These are phyloP conservation scores for Boletus subcaerulescens DNA, from an alignment of 768 basidiomycete species.

Conservation along the genomic window DNA sequence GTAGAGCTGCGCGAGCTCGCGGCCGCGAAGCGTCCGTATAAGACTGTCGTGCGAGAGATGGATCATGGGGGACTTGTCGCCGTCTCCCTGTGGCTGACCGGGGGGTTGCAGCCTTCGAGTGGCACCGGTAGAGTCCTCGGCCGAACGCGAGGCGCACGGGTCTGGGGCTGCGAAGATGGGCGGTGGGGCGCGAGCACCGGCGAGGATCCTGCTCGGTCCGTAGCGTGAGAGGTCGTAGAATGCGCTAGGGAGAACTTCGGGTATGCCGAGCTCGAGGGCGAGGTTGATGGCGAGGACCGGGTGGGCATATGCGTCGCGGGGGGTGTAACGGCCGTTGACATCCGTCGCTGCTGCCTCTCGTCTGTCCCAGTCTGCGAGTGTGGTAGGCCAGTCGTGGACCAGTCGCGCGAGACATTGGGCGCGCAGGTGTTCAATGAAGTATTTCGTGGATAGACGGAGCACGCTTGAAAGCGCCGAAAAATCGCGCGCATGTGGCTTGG, in stretches of 20 bases:
- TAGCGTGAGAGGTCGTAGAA: constrained; percentile 76
- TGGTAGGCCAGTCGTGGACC: constrained; percentile 61
- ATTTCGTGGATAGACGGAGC: constrained; percentile 72
- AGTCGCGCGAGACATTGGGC: constrained; percentile 59
- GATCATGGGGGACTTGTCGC: constrained; percentile 9
- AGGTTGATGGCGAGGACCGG: constrained; percentile 70
- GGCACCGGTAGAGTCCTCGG: background rate
- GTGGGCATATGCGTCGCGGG: constrained; percentile 58
- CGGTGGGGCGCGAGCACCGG: constrained; percentile 43
- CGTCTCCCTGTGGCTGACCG: background rate
- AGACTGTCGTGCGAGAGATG: constrained; percentile 40
- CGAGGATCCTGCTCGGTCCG: constrained; percentile 64
- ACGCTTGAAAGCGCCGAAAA: constrained; percentile 62
- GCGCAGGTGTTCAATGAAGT: constrained; percentile 67
- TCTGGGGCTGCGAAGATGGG: constrained; percentile 29
- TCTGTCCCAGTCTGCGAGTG: constrained; percentile 65
- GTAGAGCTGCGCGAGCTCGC: constrained; percentile 62
- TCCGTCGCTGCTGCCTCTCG: constrained; percentile 59
- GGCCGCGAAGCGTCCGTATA: constrained; percentile 53
- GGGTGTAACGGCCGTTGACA: constrained; percentile 49
- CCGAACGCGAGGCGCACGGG: constrained; percentile 8
- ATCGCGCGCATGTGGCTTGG: constrained; percentile 44
- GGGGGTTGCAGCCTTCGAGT: background rate
- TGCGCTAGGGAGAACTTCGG: constrained; percentile 61
- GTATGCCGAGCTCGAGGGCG: constrained; percentile 59